These are phyloP conservation scores for Xylariaceae sp. DNA, from an alignment of 2,329 filamentous ascomycete species.

Conservation along the genomic window DNA sequence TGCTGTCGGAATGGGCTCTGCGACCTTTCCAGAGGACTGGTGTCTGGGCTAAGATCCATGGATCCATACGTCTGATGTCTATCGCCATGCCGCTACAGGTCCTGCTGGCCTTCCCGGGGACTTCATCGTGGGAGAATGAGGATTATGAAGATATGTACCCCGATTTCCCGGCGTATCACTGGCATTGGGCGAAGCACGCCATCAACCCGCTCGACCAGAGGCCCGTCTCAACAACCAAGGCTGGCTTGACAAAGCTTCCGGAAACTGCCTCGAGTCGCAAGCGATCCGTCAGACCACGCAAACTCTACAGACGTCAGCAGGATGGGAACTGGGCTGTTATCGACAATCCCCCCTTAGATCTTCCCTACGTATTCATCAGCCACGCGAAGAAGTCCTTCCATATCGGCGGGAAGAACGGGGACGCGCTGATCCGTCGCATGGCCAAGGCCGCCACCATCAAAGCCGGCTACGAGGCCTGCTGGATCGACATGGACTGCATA, in stretches of 20 bases:
- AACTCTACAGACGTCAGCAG: conserved; percentile 10
- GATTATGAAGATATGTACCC: no score
- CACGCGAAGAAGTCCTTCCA: conserved; percentile 10
- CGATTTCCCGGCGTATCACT: no score
- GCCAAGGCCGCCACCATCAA: conserved; percentile 8
- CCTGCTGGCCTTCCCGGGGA: no score
- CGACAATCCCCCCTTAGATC: conserved; percentile 4
- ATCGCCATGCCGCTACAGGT: no score
- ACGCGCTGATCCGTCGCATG: conserved; percentile 9
- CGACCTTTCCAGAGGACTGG: conserved; percentile 7
- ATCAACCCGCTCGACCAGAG: no score
- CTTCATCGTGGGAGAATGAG: no score
- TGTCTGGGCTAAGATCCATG: conserved; percentile 7
- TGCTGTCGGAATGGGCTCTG: conserved; percentile 16
- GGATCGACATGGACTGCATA: conserved; percentile 14
- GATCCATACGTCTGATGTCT: conserved; percentile 9
- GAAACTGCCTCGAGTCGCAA: conserved; percentile 6
- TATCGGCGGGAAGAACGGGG: background rate
- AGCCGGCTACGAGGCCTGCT: conserved; percentile 12
- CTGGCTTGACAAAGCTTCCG: no score
- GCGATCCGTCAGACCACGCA: conserved; percentile 9
- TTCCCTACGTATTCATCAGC: conserved; percentile 17
- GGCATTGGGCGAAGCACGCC: no score
- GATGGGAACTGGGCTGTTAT: conserved; percentile 10
- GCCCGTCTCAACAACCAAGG: no score